Base-by-base conservation (phyloP, 2,329 filamentous ascomycete genomes). In the Dendrostoma leiphaemia region DNA sequence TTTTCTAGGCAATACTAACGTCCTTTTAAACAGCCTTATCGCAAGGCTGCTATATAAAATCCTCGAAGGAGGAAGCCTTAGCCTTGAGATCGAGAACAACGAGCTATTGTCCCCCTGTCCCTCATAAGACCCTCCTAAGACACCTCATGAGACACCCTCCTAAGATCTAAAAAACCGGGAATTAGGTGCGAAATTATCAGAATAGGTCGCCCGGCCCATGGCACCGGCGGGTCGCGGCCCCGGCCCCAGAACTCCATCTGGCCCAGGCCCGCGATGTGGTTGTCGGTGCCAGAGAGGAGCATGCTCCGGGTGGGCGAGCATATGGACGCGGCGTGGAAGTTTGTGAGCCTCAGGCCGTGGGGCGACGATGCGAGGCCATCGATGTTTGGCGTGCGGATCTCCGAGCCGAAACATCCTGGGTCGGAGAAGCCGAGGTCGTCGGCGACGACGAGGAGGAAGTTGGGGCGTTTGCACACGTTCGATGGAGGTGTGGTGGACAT, bases 301-400 rank as follows among this genome's bases (percentile, higher is more conserved):
- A 84, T 84, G 43, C 80, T 76, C 49, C 81, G 72, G 5, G 79
- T 82, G 19, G 81, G 82, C 54, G 80, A 83, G 66, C 81, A 84
- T 56, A 81, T 79, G 21, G 81, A 78, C 0, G 82, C 81, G 1
- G 81, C 77, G 61, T 84, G 81, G 63, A 83, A 83, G 56, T 81
- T 78, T 0, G 80, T 83, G 60, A 84, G 80, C 3, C 80, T 77
- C 26, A 84, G 63, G 23, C 80, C 77, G 6, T 45, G 24, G n/a
- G 41, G 41, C 43, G 75, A 68, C 43, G 72, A 65, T 6, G 77
- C 76, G 3, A 81, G 64, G 26, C 72, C 74, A 66, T 84, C 78
- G 28, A 85, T 71, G 62, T 80, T 79, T 2, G 82, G 81, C 0
- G 81, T 84, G 19, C 72, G 71, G 52, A 85, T 84, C 67, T 84